Conservation (phyloP, 164 flowering plant genomes). For the Stephania cephalantha region DNA sequence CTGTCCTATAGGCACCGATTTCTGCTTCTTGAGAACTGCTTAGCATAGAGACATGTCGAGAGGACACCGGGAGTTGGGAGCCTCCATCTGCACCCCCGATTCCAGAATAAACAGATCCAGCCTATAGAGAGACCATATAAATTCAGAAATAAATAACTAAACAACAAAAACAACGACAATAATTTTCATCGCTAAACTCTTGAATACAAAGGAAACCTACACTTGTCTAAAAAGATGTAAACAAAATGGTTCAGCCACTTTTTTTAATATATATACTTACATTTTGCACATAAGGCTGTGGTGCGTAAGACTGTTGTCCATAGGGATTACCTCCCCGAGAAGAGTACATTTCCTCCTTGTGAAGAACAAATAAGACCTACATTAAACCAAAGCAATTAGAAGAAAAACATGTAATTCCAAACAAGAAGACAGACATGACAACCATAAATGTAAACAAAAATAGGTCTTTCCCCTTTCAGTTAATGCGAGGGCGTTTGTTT, state of each 20-base stretch:
- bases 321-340: slow-evolving; percentile 58
- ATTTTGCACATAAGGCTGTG: slow-evolving; percentile 63
- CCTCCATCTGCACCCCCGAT: slow-evolving; percentile 45
- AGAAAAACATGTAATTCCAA: neutral
- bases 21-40: slow-evolving; percentile 62
- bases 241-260: neutral
- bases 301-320: slow-evolving; percentile 68
- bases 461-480: too few relatives aligned
- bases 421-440: too few relatives aligned
- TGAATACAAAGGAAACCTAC: neutral
- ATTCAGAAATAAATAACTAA: slow-evolving; percentile 1
- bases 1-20: slow-evolving; percentile 51
- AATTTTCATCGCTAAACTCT: neutral
- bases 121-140: slow-evolving; percentile 27
- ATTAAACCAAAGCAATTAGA: slow-evolving; percentile 6
- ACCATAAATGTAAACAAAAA: too few relatives aligned
- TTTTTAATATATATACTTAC: slow-evolving; percentile 29
- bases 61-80: slow-evolving; percentile 39
- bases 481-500: too few relatives aligned
- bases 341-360: slow-evolving; percentile 27
- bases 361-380: slow-evolving; percentile 6
- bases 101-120: slow-evolving; percentile 44
- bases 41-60: slow-evolving; percentile 50
- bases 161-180: neutral
- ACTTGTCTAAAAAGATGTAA: neutral